Evolutionary conservation across 345 rosid genomes (phyloP), one percentile per base, ranked within the genome.

Genomic region (Murraya paniculata): DNA sequence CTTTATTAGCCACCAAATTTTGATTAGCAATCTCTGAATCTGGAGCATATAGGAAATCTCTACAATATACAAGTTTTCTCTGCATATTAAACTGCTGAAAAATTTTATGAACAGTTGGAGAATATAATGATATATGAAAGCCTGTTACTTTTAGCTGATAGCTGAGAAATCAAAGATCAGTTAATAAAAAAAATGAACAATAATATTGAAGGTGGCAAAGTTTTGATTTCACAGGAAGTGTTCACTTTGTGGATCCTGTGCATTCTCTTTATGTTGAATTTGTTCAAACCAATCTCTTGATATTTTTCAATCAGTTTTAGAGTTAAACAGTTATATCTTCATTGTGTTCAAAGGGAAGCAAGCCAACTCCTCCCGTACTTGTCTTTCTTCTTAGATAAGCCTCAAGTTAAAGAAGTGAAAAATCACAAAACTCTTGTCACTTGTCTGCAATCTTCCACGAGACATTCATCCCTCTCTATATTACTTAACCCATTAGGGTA

Each of bases 1-100:
- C 64, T 41, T 56, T 38, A n/a, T 67, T 66, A 0, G 55, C 70
- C 50, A 59, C 82, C 58, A 71, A 83, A 41, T 77, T 81, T 76
- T 81, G 58, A 68, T 71, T 70, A 2, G 27, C 36, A 7, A 13
- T 31, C 31, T 33, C 30, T 27, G 16, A 22, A 59, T 60, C 64
- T 9, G 64, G 48, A 64, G 62, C 25, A 38, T 70, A 66, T 61
- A 27, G 24, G 48, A 13, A 21, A 28, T 45, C 71, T 45, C 9
- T 22, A 50, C 36, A 33, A 53, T 9, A 28, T 45, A 21, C 13
- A 74, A 62, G 50, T 19, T 64, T 38, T 62, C 45, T 48, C 39
- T 19, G 10, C 69, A 61, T 39, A 61, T 9, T 61, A 31, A 35
- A 9, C 61, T 48, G 18, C 71, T 28, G 11, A 45, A 61, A 45